Conservation (phyloP, 257 asterid genomes). For the Coffea canephora region DNA sequence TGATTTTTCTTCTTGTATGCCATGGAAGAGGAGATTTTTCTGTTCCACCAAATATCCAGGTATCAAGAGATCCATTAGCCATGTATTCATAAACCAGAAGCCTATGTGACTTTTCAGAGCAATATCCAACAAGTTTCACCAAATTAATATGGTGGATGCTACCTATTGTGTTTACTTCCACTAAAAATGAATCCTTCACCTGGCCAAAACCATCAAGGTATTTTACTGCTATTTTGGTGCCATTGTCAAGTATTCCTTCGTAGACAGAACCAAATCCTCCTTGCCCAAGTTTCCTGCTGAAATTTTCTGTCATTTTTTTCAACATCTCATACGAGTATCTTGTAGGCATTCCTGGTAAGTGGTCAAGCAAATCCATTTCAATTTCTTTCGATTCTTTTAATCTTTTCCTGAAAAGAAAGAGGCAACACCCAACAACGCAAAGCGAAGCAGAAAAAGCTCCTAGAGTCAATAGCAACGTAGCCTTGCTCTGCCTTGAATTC, state of each 20-base stretch:
- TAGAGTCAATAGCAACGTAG: neutral
- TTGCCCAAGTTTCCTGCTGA: slow-evolving; percentile 24
- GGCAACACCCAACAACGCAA: neutral
- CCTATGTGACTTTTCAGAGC: slow-evolving; percentile 19
- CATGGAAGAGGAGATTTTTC: slow-evolving; percentile 9
- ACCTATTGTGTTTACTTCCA: slow-evolving; percentile 24
- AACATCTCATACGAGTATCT: slow-evolving; percentile 22
- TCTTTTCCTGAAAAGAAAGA: neutral
- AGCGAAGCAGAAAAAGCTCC: neutral
- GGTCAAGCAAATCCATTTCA: slow-evolving; percentile 11
- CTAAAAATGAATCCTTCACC: slow-evolving; percentile 15
- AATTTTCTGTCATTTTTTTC: slow-evolving; percentile 13
- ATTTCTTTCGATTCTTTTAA: neutral
- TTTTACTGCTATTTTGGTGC: slow-evolving; percentile 22
- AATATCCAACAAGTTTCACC: slow-evolving; percentile 22
- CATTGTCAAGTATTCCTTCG: slow-evolving; percentile 17
- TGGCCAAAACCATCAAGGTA: slow-evolving; percentile 5
- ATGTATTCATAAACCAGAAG: slow-evolving; percentile 24
- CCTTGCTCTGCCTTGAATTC: neutral
- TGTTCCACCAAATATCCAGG: slow-evolving; percentile 11
- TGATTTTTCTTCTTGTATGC: slow-evolving; percentile 17
- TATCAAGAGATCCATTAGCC: slow-evolving; percentile 21
- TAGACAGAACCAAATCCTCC: slow-evolving; percentile 30
- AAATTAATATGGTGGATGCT: slow-evolving; percentile 28
- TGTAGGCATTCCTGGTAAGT: slow-evolving; percentile 28